A percentile compares a stretch with the other conserved stretches of the same genome.
Conservation (phyloP, 108 stramenopile species). For the Nitzschia inconspicua region DNA sequence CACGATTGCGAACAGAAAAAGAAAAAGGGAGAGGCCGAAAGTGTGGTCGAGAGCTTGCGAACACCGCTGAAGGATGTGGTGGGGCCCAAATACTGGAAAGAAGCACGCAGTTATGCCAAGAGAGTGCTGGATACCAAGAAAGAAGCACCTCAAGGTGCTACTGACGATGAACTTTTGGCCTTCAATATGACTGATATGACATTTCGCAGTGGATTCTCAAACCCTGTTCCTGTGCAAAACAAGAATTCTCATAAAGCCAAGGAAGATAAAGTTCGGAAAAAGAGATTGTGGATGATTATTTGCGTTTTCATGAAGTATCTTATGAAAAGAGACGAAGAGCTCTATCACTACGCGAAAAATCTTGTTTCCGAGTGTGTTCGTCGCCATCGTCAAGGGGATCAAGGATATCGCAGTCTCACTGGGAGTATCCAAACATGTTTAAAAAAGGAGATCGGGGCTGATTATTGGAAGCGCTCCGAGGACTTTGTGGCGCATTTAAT, state of each 20-base stretch:
- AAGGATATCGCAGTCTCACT: neutral
- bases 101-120: no score
- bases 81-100: slow-evolving; percentile 48
- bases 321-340: neutral
- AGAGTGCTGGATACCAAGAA: no score
- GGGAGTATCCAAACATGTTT: neutral
- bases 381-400: neutral
- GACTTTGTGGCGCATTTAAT: neutral
- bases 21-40: slow-evolving; percentile 39
- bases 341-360: neutral
- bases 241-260: slow-evolving; percentile 23
- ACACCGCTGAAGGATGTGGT: slow-evolving; percentile 38
- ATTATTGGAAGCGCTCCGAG: slow-evolving; percentile 10
- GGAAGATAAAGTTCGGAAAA: slow-evolving; percentile 1
- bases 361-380: neutral
- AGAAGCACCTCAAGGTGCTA: no score
- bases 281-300: slow-evolving; percentile 6
- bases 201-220: no score
- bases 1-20: slow-evolving; percentile 56
- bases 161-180: no score
- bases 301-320: slow-evolving; percentile 1
- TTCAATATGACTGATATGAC: no score
- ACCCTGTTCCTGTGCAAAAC: no score
- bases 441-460: slow-evolving; percentile 3
- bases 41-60: slow-evolving; percentile 41